Base-by-base conservation (phyloP, 306 rosid genomes). In the Lathyrus sativus region DNA sequence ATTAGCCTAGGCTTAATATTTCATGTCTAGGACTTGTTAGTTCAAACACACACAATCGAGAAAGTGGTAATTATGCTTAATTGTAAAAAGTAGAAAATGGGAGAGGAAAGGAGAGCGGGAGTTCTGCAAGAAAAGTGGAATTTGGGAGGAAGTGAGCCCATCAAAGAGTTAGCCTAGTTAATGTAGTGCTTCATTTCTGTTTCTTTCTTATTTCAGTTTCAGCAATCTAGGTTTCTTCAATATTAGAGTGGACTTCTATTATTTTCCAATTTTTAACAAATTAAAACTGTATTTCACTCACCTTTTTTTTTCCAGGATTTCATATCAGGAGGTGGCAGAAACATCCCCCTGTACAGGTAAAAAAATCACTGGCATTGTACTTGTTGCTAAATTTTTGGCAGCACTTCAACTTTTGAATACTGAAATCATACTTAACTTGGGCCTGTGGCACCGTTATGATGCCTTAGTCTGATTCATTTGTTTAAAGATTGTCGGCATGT, bases 291-390 rank as follows among this genome's bases (percentile, higher is more conserved):
- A 45, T 65, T 70, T 37, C 65, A 55, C 28, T 31, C 24, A n/a
- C n/a, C n/a, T 79, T 60, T 49, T 62, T 80, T 24, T 65, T 51
- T 68, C 63, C 90, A 93, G 99, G 99, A 93, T 85, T 93, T 90
- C 85, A 88, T 90, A 83, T 55, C 80, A 67, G 82, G 97, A 75
- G 97, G 97, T 72, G 97, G 92, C 69, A 78, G 67, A 24, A 90
- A 82, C 73, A 72, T 85, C 74, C 95, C 92, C 44, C 75, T 93
- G 72, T 93, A 88, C 83, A 84, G 97, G 99, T 93, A 74, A 73
- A 64, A 64, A 37, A 55, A 15, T 33, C 59, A 54, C 53, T 26
- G 4, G 24, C 48, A n/a, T 13, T 60, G 29, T 49, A 46, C 62
- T 41, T 31, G 29, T 41, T 31, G 53, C 65, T 42, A 43, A 1